Evolutionary conservation across 176 grass and related monocot species (phyloP).

Genomic region (Oryza officinalis): DNA sequence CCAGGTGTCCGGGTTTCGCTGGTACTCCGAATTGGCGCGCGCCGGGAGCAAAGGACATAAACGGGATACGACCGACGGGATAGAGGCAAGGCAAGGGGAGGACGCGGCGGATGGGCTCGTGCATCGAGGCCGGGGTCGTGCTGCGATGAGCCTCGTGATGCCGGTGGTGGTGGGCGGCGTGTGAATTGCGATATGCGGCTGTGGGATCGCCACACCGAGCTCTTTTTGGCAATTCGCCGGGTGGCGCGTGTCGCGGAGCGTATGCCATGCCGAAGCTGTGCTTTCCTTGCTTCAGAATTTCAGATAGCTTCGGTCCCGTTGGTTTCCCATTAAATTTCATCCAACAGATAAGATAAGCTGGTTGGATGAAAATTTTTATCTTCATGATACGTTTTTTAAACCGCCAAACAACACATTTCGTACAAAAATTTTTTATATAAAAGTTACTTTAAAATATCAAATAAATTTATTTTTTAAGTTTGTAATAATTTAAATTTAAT

Average conservation of each 20-base stretch:
- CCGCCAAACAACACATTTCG: no score
- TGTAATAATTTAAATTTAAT: no score
- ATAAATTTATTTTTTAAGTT: no score
- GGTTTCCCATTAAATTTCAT: no score
- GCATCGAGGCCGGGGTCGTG: background rate
- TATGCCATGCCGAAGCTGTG: background rate
- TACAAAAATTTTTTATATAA: no score
- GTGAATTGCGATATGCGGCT: background rate
- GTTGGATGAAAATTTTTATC: no score
- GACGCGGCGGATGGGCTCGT: background rate
- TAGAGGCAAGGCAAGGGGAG: background rate
- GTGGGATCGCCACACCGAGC: slow-evolving; percentile 4
- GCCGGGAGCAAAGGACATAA: background rate
- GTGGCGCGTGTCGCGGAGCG: background rate
- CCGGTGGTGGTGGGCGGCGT: background rate
- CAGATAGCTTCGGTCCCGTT: no score
- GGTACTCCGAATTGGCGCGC: background rate
- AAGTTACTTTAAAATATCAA: no score
- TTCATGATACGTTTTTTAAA: no score
- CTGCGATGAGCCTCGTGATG: background rate
- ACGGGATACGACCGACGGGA: background rate
- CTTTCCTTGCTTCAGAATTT: no score
- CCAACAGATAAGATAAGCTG: no score
- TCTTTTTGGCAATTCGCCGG: slow-evolving; percentile 38
- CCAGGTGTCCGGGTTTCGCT: slow-evolving; percentile 27